A percentile compares a stretch with the other conserved stretches of the same genome.
Evolutionary conservation across 345 rosid species (phyloP).

Genomic region (Brassica juncea): DNA sequence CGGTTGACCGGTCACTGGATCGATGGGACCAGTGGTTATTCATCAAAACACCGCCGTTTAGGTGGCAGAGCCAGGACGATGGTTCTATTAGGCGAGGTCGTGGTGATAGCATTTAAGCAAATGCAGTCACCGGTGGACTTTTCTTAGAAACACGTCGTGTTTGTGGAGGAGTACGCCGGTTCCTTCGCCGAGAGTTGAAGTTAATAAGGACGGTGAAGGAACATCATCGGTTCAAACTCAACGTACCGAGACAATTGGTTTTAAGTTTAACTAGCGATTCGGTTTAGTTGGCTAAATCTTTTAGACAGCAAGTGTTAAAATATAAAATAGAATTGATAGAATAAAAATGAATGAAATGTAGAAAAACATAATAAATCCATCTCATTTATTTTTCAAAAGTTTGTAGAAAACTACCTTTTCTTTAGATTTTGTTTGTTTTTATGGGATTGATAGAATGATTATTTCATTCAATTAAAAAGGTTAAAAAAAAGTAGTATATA

Average conservation of each 20-base stretch:
- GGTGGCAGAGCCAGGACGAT: constrained; percentile 37
- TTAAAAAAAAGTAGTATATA: not conserved
- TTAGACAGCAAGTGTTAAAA: not conserved
- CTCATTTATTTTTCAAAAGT: not conserved
- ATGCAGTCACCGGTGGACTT: constrained; percentile 53
- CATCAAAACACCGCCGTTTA: constrained; percentile 35
- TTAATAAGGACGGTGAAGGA: constrained; percentile 37
- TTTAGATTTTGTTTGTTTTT: no score
- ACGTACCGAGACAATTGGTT: constrained; percentile 14
- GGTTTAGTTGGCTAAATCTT: constrained; percentile 39
- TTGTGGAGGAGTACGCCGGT: constrained; percentile 49
- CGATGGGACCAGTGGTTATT: constrained; percentile 38
- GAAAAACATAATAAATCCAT: not conserved
- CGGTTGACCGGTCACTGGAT: not conserved
- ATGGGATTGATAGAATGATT: not conserved
- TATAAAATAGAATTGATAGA: not conserved
- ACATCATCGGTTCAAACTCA: constrained; percentile 37
- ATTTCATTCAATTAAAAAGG: no score
- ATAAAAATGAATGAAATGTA: not conserved
- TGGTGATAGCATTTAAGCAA: constrained; percentile 9
- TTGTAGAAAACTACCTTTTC: no score
- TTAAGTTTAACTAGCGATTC: constrained; percentile 28
- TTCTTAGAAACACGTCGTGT: constrained; percentile 50
- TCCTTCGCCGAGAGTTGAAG: constrained; percentile 50
- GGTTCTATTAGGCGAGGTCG: constrained; percentile 36